These are phyloP conservation scores for Penicillium malachiteum DNA, from an alignment of 495 filamentous ascomycete genomes.

Conservation along the genomic window DNA sequence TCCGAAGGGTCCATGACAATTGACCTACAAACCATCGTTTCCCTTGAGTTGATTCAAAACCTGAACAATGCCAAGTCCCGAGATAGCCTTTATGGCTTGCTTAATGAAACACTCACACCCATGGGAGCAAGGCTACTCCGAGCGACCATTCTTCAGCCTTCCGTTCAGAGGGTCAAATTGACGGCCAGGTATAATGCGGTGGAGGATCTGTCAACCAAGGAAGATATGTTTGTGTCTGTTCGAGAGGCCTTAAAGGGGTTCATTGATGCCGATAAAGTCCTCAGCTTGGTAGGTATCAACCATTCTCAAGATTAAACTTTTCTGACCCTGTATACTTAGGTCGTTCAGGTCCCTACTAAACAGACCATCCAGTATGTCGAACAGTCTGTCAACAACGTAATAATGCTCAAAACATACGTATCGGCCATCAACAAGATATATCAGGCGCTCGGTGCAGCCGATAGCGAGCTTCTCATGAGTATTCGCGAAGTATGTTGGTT, in stretches of 20 bases:
- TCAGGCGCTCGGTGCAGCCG: slow-evolving; percentile 63
- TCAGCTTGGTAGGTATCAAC: slow-evolving; percentile 27
- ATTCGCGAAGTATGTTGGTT: slow-evolving; percentile 57
- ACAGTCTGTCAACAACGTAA: slow-evolving; percentile 80
- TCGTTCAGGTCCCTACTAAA: slow-evolving; percentile 66
- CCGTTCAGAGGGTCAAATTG: slow-evolving; percentile 63
- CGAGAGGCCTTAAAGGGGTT: slow-evolving; percentile 73
- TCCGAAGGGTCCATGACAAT: slow-evolving; percentile 94
- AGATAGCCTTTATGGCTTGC: slow-evolving; percentile 74
- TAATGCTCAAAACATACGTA: slow-evolving; percentile 82
- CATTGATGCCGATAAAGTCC: slow-evolving; percentile 48
- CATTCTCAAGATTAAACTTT: not conserved
- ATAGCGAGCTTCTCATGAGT: slow-evolving; percentile 61
- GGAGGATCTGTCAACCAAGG: slow-evolving; percentile 77
- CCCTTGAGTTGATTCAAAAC: slow-evolving; percentile 89
- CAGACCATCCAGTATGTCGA: slow-evolving; percentile 65
- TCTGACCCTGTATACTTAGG: slow-evolving; percentile 43
- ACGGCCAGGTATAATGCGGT: slow-evolving; percentile 75
- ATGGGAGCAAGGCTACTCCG: slow-evolving; percentile 83
- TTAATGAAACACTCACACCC: slow-evolving; percentile 82
- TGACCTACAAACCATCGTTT: slow-evolving; percentile 78
- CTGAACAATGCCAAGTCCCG: slow-evolving; percentile 70
- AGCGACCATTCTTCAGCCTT: slow-evolving; percentile 86
- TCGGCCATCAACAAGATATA: slow-evolving; percentile 64
- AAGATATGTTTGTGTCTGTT: slow-evolving; percentile 82